These are phyloP conservation scores for Globisporangium cystogenes DNA, from an alignment of 352 stramenopile genomes.

Conservation along the genomic window DNA sequence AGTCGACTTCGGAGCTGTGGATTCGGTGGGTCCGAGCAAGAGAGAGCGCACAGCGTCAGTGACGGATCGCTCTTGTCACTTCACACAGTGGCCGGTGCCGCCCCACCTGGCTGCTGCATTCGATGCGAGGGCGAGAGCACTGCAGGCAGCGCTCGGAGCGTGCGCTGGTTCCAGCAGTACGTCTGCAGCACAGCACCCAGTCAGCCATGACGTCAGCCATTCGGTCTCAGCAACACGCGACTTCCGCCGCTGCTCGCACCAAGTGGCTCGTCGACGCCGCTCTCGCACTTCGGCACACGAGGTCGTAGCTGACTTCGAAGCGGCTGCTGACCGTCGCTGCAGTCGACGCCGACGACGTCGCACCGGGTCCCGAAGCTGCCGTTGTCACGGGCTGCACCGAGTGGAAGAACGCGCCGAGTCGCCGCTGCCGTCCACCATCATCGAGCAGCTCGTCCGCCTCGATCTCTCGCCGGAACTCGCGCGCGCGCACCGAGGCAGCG, in stretches of 20 bases:
- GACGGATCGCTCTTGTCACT: background rate
- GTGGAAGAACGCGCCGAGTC: constrained; percentile 20
- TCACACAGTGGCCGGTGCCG: too few relatives aligned
- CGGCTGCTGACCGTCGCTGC: background rate
- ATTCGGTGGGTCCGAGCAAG: background rate
- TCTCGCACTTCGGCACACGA: constrained; percentile 20
- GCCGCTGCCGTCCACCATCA: constrained; percentile 4
- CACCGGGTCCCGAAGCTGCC: too few relatives aligned
- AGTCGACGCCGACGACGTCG: background rate
- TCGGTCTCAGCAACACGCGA: background rate
- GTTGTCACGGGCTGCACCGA: constrained; percentile 4
- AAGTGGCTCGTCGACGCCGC: constrained; percentile 10
- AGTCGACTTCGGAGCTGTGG: constrained; percentile 17
- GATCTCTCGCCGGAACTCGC: constrained; percentile 1
- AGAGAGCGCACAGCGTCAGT: background rate
- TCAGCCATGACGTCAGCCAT: background rate
- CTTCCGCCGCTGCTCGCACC: constrained; percentile 15
- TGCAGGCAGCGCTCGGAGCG: constrained; percentile 1
- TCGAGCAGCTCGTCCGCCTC: constrained; percentile 8
- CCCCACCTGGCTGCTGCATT: constrained; percentile 8
- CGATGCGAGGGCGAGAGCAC: constrained; percentile 22
- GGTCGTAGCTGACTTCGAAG: constrained; percentile 11
- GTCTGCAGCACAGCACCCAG: constrained; percentile 14
- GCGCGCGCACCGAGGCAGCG: background rate
- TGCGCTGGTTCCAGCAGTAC: constrained; percentile 37